These are phyloP conservation scores for Mycena alexandri DNA, from an alignment of 768 basidiomycete species.

Conservation along the genomic window DNA sequence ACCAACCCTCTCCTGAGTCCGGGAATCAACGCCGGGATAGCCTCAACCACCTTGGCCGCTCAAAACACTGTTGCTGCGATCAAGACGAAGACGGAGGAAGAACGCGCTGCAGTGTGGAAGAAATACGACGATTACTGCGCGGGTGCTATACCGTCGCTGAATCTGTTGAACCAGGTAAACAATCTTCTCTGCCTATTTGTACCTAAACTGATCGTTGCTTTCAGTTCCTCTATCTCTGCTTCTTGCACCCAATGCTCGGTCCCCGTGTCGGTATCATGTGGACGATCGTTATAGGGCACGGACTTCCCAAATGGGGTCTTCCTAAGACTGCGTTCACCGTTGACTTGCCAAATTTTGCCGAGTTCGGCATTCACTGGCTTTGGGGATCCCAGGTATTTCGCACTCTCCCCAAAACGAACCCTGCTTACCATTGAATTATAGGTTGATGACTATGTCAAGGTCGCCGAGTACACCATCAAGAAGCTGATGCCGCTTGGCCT, in stretches of 20 bases:
- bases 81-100: slow-evolving; percentile 18
- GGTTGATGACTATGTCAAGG: slow-evolving; percentile 34
- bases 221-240: slow-evolving; percentile 37
- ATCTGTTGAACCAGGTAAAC: slow-evolving; percentile 1
- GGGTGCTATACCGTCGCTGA: slow-evolving; percentile 7
- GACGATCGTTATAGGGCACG: slow-evolving; percentile 32
- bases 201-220: too few relatives aligned
- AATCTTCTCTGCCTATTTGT: too few relatives aligned
- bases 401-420: not conserved
- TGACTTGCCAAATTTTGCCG: slow-evolving; percentile 25
- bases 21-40: slow-evolving; percentile 37
- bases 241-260: slow-evolving; percentile 33
- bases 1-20: slow-evolving; percentile 36
- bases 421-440: not conserved
- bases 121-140: slow-evolving; percentile 25
- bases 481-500: slow-evolving; percentile 35
- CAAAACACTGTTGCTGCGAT: slow-evolving; percentile 18
- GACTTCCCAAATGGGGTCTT: slow-evolving; percentile 26
- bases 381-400: slow-evolving; percentile 31
- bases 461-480: slow-evolving; percentile 26
- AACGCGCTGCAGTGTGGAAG: slow-evolving; percentile 17
- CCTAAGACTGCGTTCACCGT: slow-evolving; percentile 29
- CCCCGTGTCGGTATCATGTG: slow-evolving; percentile 34
- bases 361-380: slow-evolving; percentile 31
- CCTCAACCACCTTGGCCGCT: slow-evolving; percentile 24